phyloP scores from a whole-genome alignment of 1,139 yeast genomes.

The Taphrina wiesneri region DNA sequence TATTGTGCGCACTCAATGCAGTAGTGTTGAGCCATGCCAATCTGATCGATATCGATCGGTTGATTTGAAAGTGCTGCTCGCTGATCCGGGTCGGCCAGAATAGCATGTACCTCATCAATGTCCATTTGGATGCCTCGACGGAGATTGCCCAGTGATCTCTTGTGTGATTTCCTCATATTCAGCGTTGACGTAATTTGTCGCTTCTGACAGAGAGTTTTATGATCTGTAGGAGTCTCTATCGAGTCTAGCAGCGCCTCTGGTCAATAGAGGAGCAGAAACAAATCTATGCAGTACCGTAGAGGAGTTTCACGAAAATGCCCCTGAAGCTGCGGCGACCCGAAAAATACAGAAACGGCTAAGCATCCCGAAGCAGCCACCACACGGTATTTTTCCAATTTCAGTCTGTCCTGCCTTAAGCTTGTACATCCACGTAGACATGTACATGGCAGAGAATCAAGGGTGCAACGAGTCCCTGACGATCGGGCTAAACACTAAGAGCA shows the following conservation, averaged over 20 bases:
- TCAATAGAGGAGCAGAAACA: too few relatives aligned
- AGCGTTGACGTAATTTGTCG: not conserved
- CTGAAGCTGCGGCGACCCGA: not conserved
- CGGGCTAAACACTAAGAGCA: too few relatives aligned
- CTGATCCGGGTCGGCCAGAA: constrained; percentile 63
- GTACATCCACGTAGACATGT: too few relatives aligned
- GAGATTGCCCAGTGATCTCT: constrained; percentile 18
- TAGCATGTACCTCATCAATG: constrained; percentile 77
- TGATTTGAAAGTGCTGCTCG: constrained; percentile 70
- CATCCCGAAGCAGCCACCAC: not conserved
- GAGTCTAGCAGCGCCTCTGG: too few relatives aligned
- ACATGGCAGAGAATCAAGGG: too few relatives aligned
- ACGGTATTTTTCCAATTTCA: too few relatives aligned
- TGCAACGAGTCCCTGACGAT: too few relatives aligned
- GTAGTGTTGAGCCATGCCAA: constrained; percentile 92
- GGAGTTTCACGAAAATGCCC: not conserved
- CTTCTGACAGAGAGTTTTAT: too few relatives aligned
- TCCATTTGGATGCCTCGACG: constrained; percentile 48
- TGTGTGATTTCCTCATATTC: constrained; percentile 10
- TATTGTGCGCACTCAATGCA: constrained; percentile 94
- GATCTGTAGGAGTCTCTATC: too few relatives aligned
- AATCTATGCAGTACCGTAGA: too few relatives aligned
- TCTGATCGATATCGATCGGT: constrained; percentile 81
- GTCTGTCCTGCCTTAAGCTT: too few relatives aligned
- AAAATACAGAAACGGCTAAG: not conserved